Evolutionary conservation across 129 eudicot species (phyloP).

Genomic region (Flaveria ramosissima): DNA sequence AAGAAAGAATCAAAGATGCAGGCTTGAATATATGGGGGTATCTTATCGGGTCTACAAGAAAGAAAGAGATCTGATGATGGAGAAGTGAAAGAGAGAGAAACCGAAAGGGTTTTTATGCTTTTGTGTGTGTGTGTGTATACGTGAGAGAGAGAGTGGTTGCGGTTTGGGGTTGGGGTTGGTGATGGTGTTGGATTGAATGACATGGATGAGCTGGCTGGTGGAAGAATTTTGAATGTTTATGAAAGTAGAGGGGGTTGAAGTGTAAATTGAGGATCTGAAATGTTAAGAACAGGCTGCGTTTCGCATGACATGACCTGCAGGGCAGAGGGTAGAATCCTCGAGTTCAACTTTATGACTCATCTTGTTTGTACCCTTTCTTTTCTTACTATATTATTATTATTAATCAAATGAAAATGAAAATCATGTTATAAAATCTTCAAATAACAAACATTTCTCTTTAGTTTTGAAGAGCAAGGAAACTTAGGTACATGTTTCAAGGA

Average conservation of each 20-base stretch:
- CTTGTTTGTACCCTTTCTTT: no score
- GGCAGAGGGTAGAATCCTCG: slow-evolving; percentile 26
- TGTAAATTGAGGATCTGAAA: slow-evolving; percentile 25
- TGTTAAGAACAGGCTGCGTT: slow-evolving; percentile 38
- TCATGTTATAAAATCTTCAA: background rate
- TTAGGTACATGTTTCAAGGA: background rate
- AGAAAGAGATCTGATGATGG: slow-evolving; percentile 55
- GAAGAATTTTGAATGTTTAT: background rate
- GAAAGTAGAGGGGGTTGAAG: slow-evolving; percentile 18
- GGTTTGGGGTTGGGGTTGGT: slow-evolving; percentile 32
- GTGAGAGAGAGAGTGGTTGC: slow-evolving; percentile 32
- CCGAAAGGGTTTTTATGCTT: slow-evolving; percentile 32
- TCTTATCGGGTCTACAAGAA: slow-evolving; percentile 24
- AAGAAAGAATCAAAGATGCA: slow-evolving; percentile 19
- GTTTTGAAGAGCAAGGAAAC: background rate
- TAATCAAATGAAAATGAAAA: background rate
- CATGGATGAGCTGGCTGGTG: slow-evolving; percentile 40
- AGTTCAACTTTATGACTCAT: no score
- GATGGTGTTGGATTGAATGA: slow-evolving; percentile 36
- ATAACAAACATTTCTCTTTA: background rate
- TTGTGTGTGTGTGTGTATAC: slow-evolving; percentile 4
- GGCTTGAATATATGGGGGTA: background rate
- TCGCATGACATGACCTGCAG: slow-evolving; percentile 38
- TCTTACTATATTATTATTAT: background rate
- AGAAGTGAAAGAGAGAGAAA: slow-evolving; percentile 39